Evolutionary conservation across 192 early-diverging fungal species (phyloP).

Genomic region (Backusella tarrabulga): DNA sequence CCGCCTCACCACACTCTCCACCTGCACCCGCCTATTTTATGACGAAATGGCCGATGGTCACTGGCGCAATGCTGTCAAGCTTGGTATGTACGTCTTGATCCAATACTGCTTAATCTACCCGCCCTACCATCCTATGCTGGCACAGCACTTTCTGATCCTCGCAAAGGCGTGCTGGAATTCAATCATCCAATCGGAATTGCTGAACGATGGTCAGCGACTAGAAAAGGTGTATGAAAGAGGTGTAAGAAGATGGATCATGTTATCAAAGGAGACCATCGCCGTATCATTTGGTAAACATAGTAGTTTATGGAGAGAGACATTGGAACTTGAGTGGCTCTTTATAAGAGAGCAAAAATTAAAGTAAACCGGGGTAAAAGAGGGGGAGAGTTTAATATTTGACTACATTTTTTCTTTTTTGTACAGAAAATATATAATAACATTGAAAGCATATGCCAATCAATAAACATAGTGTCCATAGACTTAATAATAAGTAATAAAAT

Average conservation of each 20-base stretch:
- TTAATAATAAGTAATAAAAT: neutral
- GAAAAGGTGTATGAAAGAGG: slow-evolving; percentile 27
- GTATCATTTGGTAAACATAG: slow-evolving; percentile 21
- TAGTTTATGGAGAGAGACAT: slow-evolving; percentile 30
- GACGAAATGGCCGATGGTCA: slow-evolving; percentile 23
- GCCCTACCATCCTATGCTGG: slow-evolving; percentile 31
- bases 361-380: neutral
- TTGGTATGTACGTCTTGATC: slow-evolving; percentile 24
- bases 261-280: slow-evolving; percentile 23
- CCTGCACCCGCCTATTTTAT: slow-evolving; percentile 13
- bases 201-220: slow-evolving; percentile 2
- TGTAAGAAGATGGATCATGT: slow-evolving; percentile 28
- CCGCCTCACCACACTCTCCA: slow-evolving; percentile 8
- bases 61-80: slow-evolving; percentile 25
- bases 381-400: neutral
- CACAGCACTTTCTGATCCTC: slow-evolving; percentile 23
- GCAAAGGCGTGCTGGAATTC: slow-evolving; percentile 34
- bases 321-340: slow-evolving; percentile 35
- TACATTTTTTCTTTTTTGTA: neutral
- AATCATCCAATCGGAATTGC: slow-evolving; percentile 20
- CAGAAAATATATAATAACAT: neutral
- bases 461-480: neutral
- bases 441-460: slow-evolving; percentile 11
- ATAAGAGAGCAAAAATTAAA: slow-evolving; percentile 36
- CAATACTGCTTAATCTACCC: slow-evolving; percentile 35